phyloP scores from a whole-genome alignment of 257 asterid genomes.

The Capsicum pubescens region DNA sequence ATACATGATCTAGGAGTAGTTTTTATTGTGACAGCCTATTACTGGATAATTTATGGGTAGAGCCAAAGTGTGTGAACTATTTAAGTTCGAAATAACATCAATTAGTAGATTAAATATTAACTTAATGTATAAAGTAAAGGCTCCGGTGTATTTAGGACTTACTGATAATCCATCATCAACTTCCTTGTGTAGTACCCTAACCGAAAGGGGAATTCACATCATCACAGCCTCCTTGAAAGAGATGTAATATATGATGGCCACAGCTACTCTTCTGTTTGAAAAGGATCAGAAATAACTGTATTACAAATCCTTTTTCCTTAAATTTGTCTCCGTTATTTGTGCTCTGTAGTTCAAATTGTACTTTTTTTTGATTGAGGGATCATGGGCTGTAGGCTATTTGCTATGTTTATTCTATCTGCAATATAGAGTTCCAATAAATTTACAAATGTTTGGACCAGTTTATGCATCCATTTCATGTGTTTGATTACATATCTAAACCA shows the following conservation, averaged over 20 bases:
- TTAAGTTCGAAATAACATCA: no score
- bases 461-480: not conserved
- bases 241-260: not conserved
- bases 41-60: no score
- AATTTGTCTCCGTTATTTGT: not conserved
- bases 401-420: not conserved
- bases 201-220: not conserved
- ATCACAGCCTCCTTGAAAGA: not conserved
- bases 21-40: no score
- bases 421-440: not conserved
- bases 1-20: not conserved
- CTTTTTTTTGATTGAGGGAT: not conserved
- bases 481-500: not conserved
- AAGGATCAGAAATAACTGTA: not conserved
- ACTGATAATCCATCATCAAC: not conserved
- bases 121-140: not conserved
- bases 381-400: not conserved
- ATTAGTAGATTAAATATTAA: no score
- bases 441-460: not conserved
- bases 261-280: not conserved
- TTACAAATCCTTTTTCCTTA: not conserved
- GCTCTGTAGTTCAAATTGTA: slow-evolving; percentile 1
- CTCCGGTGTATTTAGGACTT: not conserved
- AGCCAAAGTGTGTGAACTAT: no score
- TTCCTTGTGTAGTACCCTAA: not conserved